Conservation (phyloP, 495 filamentous ascomycete species). For the Glonium stellatum region DNA sequence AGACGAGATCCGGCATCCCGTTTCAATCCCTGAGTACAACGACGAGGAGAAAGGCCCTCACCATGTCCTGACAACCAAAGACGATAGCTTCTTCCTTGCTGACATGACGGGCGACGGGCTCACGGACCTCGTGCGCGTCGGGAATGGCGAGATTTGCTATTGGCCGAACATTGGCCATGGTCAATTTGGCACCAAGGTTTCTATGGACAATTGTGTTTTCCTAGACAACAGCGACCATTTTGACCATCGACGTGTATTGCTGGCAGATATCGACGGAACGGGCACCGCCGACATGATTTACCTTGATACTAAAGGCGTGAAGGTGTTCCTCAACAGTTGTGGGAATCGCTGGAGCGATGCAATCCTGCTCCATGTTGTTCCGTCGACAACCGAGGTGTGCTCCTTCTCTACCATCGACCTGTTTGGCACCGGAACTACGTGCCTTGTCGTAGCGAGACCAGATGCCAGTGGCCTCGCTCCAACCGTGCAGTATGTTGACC, state of each 20-base stretch:
- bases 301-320: slow-evolving; percentile 9
- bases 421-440: slow-evolving; percentile 32
- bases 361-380: slow-evolving; percentile 6
- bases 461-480: background rate
- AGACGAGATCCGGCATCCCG: too few species aligned
- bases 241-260: slow-evolving; percentile 8
- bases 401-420: slow-evolving; percentile 27
- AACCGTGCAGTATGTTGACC: background rate
- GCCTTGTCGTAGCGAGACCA: slow-evolving; percentile 28
- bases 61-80: background rate
- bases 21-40: too few species aligned
- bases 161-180: slow-evolving; percentile 39
- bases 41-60: background rate
- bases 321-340: slow-evolving; percentile 19
- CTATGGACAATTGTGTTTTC: slow-evolving; percentile 32
- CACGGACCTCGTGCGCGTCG: slow-evolving; percentile 30
- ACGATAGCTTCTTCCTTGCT: slow-evolving; percentile 12
- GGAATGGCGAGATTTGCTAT: slow-evolving; percentile 30
- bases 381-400: slow-evolving; percentile 3
- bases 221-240: slow-evolving; percentile 25
- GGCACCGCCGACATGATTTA: slow-evolving; percentile 38
- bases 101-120: slow-evolving; percentile 39
- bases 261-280: slow-evolving; percentile 36
- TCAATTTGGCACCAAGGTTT: slow-evolving; percentile 31
- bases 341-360: slow-evolving; percentile 30